Conservation (phyloP, 306 rosid genomes). For the Albizia julibrissin region DNA sequence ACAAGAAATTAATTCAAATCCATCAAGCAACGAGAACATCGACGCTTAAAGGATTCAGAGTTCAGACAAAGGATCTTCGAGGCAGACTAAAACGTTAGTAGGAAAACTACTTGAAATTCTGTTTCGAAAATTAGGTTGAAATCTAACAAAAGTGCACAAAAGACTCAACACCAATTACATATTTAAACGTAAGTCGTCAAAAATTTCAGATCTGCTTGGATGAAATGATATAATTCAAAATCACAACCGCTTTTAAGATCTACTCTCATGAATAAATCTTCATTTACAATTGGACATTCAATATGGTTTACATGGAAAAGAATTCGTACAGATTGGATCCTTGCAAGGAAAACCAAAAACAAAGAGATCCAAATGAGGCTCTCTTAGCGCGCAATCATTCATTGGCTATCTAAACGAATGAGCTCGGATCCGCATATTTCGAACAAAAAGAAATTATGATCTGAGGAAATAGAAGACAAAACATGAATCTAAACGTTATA, state of each 20-base stretch:
- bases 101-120: neutral
- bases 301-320: neutral
- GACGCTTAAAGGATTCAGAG: slow-evolving; percentile 19
- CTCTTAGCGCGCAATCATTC: neutral
- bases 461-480: neutral
- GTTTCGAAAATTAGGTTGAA: neutral
- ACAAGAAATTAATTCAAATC: neutral
- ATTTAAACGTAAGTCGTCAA: neutral
- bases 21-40: neutral
- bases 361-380: slow-evolving; percentile 7
- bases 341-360: neutral
- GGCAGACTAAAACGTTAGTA: neutral
- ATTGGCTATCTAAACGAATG: neutral
- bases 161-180: neutral
- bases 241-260: slow-evolving; percentile 8
- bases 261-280: neutral
- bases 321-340: neutral
- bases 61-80: slow-evolving; percentile 14
- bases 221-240: neutral
- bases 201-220: slow-evolving; percentile 1
- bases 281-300: neutral
- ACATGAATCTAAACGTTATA: neutral
- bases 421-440: neutral
- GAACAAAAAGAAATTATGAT: slow-evolving; percentile 17
- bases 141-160: slow-evolving; percentile 7